Evolutionary conservation across 2,329 filamentous ascomycete genomes (phyloP), one percentile per base, ranked within the genome.

Genomic region (Claviceps humidiphila): DNA sequence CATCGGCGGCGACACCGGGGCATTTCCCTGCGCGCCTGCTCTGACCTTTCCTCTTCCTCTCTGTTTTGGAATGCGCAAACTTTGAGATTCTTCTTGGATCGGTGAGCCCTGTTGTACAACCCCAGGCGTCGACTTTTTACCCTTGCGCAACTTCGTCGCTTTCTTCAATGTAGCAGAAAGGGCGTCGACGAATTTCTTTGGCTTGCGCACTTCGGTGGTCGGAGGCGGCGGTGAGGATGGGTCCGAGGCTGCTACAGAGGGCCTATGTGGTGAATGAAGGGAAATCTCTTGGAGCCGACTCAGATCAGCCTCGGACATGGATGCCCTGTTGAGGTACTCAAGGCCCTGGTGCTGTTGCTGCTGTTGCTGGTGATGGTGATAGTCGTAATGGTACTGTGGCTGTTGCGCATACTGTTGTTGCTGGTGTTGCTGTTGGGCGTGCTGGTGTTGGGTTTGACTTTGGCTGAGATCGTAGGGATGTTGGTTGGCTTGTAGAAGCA

Each of bases 281-380:
- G 71, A 71, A 56, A 75, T 74, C n/a, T 69, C 69, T 56, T 74
- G 71, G 2, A 75, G 64, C 34, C 67, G 64, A 8, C 72, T 65
- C n/a, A 75, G 63, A 57, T 74, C 72, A 40, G 71, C 70, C 55
- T 75, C 72, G 3, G 72, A 74, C 61, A 75, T 71, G 53, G 70
- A 72, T 24, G 62, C 67, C 14, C 63, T 63, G 41, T 63, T 63
- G 13, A 65, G 54, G 49, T 58, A 56, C 5, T 58, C 55, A 38
- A 58, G 54, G 22, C 11, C 58, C 17, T 60, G 58, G 7, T 54
- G 51, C 4, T 50, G 49, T 4, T 44, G 40, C 1, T 50, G 48
- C 0, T 49, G 45, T 0, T 20, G 41, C 11, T 43, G 20, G 9
- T 5, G 17, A 4, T 22, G 20, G 0, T 43, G 41, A 11, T 22